A percentile compares a stretch with the other conserved stretches of the same genome.
Conservation (phyloP, 1,284 basidiomycete genomes). For the Cutaneotrichosporon cyanovorans region DNA sequence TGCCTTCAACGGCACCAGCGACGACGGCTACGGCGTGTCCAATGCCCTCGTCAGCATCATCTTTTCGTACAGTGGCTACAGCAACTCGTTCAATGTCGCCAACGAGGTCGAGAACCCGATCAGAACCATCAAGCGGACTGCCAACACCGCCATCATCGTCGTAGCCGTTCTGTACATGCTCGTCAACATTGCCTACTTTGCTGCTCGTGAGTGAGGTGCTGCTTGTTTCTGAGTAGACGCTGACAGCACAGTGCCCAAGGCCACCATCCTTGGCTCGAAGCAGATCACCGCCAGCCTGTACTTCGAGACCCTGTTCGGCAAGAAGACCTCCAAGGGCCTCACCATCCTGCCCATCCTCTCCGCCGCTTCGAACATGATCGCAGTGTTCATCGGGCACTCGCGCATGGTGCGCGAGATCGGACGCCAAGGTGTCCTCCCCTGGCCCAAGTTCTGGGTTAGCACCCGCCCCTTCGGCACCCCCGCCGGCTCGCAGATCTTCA, state of each 20-base stretch:
- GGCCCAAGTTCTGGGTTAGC: constrained; percentile 29
- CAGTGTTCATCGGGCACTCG: constrained; percentile 48
- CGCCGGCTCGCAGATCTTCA: constrained; percentile 48
- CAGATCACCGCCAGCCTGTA: constrained; percentile 41
- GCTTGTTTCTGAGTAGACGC: too few relatives aligned
- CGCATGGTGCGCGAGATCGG: constrained; percentile 45
- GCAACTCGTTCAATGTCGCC: constrained; percentile 49
- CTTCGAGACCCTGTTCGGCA: constrained; percentile 43
- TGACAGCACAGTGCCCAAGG: constrained; percentile 26
- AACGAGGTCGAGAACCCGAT: constrained; percentile 47
- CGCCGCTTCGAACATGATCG: constrained; percentile 34
- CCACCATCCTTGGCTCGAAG: constrained; percentile 30
- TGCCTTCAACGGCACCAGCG: constrained; percentile 49
- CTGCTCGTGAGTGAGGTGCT: constrained; percentile 18
- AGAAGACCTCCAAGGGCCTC: constrained; percentile 29
- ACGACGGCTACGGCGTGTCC: constrained; percentile 48
- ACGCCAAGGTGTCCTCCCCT: constrained; percentile 42
- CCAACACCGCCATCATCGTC: constrained; percentile 21
- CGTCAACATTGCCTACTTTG: constrained; percentile 43
- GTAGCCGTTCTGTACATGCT: constrained; percentile 34
- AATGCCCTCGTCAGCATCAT: constrained; percentile 30
- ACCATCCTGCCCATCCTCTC: constrained; percentile 39
- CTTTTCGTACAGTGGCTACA: constrained; percentile 43
- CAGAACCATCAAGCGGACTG: constrained; percentile 29
- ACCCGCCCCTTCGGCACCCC: constrained; percentile 40